These are phyloP conservation scores for Aureoboletus auriporus DNA, from an alignment of 768 basidiomycete genomes.

Conservation along the genomic window DNA sequence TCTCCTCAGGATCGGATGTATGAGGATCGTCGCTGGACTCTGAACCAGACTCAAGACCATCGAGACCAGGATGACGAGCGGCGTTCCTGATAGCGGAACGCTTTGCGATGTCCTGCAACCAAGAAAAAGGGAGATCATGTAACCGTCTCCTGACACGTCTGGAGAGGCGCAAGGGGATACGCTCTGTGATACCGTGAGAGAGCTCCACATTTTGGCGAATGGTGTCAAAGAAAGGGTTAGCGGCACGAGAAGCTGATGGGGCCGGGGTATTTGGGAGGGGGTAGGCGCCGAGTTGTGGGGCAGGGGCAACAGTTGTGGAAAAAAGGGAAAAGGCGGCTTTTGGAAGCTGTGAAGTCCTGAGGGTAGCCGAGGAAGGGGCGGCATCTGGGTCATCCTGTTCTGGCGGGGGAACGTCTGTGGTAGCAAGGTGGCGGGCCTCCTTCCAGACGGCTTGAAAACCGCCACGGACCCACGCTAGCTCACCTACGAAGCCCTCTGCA, in stretches of 20 bases:
- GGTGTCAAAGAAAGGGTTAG: slow-evolving; percentile 93
- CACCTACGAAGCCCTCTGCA: slow-evolving; percentile 52
- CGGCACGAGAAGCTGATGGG: slow-evolving; percentile 25
- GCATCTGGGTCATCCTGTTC: slow-evolving; percentile 49
- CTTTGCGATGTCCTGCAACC: slow-evolving; percentile 70
- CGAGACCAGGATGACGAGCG: slow-evolving; percentile 14
- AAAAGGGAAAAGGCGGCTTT: slow-evolving; percentile 59
- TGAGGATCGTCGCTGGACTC: slow-evolving; percentile 34
- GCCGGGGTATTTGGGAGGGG: slow-evolving; percentile 16
- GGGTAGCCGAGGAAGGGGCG: slow-evolving; percentile 20
- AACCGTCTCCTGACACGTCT: slow-evolving; percentile 50
- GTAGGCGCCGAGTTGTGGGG: slow-evolving; percentile 2
- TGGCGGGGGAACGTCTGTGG: slow-evolving; percentile 43
- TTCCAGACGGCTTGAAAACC: slow-evolving; percentile 73
- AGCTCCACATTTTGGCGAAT: slow-evolving; percentile 88
- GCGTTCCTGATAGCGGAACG: slow-evolving; percentile 35
- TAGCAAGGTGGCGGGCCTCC: slow-evolving; percentile 49
- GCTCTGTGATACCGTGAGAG: slow-evolving; percentile 67
- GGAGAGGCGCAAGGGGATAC: slow-evolving; percentile 69
- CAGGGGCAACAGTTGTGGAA: slow-evolving; percentile 33
- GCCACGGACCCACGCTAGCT: slow-evolving; percentile 76
- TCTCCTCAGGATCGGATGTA: slow-evolving; percentile 31
- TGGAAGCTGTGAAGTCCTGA: slow-evolving; percentile 59
- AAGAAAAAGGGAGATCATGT: slow-evolving; percentile 73
- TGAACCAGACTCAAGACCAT: slow-evolving; percentile 24